Conservation (phyloP, 2,329 filamentous ascomycete genomes). For the Aspergillus luchuensis region DNA sequence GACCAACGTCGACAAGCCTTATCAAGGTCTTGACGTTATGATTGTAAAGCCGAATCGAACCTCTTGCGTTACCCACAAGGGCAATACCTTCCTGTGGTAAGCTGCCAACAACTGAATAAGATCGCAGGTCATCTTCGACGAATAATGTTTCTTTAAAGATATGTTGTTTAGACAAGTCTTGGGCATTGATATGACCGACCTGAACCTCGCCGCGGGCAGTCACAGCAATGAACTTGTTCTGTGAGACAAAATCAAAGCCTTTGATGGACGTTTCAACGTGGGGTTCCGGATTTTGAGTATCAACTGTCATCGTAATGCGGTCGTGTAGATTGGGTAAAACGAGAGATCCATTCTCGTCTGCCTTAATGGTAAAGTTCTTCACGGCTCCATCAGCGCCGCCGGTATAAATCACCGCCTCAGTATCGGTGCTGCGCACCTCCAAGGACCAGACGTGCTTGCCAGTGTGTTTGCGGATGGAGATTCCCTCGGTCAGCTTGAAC, state of each 20-base stretch:
- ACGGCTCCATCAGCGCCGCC: slow-evolving; percentile 82
- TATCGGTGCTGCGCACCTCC: slow-evolving; percentile 41
- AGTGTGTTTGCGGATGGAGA: slow-evolving; percentile 65
- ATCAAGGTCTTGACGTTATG: slow-evolving; percentile 33
- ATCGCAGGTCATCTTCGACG: slow-evolving; percentile 32
- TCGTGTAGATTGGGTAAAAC: slow-evolving; percentile 20
- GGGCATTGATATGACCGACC: slow-evolving; percentile 30
- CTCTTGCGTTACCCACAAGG: slow-evolving; percentile 37
- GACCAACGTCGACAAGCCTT: slow-evolving; percentile 28
- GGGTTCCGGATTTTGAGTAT: slow-evolving; percentile 15
- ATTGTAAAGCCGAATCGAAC: slow-evolving; percentile 38
- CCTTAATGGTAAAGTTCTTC: slow-evolving; percentile 33
- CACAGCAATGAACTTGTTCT: slow-evolving; percentile 36
- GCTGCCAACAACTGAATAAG: slow-evolving; percentile 34
- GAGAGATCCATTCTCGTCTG: slow-evolving; percentile 16
- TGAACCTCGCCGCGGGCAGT: slow-evolving; percentile 35
- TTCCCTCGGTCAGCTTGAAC: slow-evolving; percentile 44
- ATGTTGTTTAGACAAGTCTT: slow-evolving; percentile 7
- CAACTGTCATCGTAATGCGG: slow-evolving; percentile 12
- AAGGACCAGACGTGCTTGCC: slow-evolving; percentile 93
- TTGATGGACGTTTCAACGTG: slow-evolving; percentile 25
- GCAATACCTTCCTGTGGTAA: slow-evolving; percentile 34
- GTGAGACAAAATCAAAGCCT: slow-evolving; percentile 38
- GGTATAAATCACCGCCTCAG: slow-evolving; percentile 59
- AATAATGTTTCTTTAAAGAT: slow-evolving; percentile 30